Base-by-base conservation (phyloP, 2,329 filamentous ascomycete species). In the Orbilia oligospora region DNA sequence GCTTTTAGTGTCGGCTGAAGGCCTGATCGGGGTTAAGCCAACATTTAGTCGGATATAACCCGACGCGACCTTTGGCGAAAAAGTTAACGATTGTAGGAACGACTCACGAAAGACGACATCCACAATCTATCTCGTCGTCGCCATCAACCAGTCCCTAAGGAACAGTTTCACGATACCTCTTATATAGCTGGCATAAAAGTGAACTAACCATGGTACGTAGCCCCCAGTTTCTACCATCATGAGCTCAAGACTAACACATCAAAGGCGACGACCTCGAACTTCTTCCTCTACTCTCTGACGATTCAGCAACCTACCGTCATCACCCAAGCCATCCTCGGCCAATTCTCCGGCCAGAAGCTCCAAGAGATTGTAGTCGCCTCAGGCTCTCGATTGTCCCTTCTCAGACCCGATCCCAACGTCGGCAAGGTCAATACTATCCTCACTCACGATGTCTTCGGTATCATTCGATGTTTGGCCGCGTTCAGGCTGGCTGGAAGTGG, bases 281-380 rank as follows among this genome's bases (percentile, higher is more conserved):
- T 97, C 93, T 97, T 97, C 85, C 91, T 99, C 87, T 99, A 99
- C 87, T 96, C 93, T 83, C 88, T 99, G 87, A 98, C 96, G 82
- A 91, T 99, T 83, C 94, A 97, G 86, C 92, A 93, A 82, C 93
- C 96, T 38, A 94, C 94, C 81, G 92, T 93, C 77, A 90, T 97
- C 83, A 94, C 92, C 64, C 92, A 97, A 86, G 94, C 96, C 80
- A 92, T 97, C 81, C 89, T 97, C 77, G 97, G 96, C 82, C 95
- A 98, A 86, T 98, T 98, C 86, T 91, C 93, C 78, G 94, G 95
- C 81, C 97, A 93, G 81, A 97, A 95, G 86, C 95, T 97, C 86
- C 96, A 99, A 87, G 94, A 97, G 86, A 97, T 99, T 84, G 90
- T 97, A 84, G 95, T 94, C 30, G 95, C 92, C 61, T 95, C 93